Base-by-base conservation (phyloP, 768 basidiomycete genomes). In the Lactarius quietus region DNA sequence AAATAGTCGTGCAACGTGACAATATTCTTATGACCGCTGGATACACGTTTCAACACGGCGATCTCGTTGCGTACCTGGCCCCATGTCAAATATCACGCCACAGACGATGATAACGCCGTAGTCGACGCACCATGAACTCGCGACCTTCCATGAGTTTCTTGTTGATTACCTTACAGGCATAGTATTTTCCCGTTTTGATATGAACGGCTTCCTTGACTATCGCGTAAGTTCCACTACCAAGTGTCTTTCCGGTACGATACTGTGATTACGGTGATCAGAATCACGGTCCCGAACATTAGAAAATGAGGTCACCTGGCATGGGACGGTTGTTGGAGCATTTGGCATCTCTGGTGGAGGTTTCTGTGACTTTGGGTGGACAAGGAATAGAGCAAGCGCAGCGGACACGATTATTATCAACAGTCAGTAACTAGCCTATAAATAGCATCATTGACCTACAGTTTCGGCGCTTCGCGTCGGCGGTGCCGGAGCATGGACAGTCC, bases 151-250 rank as follows among this genome's bases (percentile, higher is more conserved):
- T 97, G 64, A 97, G 86, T 73, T 95, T 94, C 84, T 98, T 98
- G 86, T 96, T 98, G 79, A 98, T 95, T 73, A 98, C 97, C 78
- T 99, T 99, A 85, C 95, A 98, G 26, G 96, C 97, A 81, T 90
- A 98, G 79, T 95, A 96, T 76, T 97, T 85, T 23, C 87, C 86
- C 1, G 94, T 93, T 79, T 90, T 88, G 79, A 96, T 88, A 73
- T 96, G 93, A 31, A 95, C 91, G 53, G 95, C 95, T 80, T 97
- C 94, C 78, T 93, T 94, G 56, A 94, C 93, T 75, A 95, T 93
- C 66, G 93, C 93, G 73, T 97, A 98, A 51, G 95, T 97, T 56
- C 95, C 95, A 73, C 90, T 94, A 29, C 92, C 92, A 45, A 90
- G 86, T 6, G 89, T 92, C 76, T 87, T 90, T 68, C 93, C 93